Conservation (phyloP, 2,329 filamentous ascomycete genomes). For the Hymenoscyphus linearis region DNA sequence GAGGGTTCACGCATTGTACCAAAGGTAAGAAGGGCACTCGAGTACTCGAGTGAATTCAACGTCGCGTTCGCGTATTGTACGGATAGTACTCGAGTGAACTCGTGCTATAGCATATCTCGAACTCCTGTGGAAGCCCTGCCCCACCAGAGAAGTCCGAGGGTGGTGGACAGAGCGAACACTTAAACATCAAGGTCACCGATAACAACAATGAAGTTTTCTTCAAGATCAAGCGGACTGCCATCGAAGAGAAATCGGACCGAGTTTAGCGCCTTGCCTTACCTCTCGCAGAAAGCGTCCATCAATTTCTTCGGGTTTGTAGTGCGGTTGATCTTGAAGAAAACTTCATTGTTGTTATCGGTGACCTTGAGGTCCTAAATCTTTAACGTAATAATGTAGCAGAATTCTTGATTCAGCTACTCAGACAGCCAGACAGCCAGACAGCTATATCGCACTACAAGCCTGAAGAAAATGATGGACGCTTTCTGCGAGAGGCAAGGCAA, state of each 20-base stretch:
- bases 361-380: conserved; percentile 99
- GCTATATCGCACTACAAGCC: conserved; percentile 83
- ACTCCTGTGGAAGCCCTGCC: conserved; percentile 41
- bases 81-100: too few species aligned
- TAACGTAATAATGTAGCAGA: too few species aligned
- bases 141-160: conserved; percentile 32
- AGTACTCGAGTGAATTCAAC: too few species aligned
- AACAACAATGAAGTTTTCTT: conserved; percentile 99
- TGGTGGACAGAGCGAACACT: conserved; percentile 59
- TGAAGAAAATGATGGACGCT: conserved; percentile 97
- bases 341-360: conserved; percentile 98
- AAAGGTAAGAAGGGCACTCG: too few species aligned
- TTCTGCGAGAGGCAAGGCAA: conserved; percentile 98
- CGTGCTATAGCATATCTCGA: too few species aligned
- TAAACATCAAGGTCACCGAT: conserved; percentile 99
- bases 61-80: too few species aligned
- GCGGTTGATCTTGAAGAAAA: conserved; percentile 99
- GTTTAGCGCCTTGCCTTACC: conserved; percentile 79
- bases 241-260: conserved; percentile 95
- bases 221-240: conserved; percentile 97
- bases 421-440: too few species aligned
- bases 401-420: too few species aligned
- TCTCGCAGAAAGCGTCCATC: conserved; percentile 96
- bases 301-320: conserved; percentile 94
- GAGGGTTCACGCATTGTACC: too few species aligned